phyloP scores from a whole-genome alignment of 805 yeast genomes.

The Candida anglica region DNA sequence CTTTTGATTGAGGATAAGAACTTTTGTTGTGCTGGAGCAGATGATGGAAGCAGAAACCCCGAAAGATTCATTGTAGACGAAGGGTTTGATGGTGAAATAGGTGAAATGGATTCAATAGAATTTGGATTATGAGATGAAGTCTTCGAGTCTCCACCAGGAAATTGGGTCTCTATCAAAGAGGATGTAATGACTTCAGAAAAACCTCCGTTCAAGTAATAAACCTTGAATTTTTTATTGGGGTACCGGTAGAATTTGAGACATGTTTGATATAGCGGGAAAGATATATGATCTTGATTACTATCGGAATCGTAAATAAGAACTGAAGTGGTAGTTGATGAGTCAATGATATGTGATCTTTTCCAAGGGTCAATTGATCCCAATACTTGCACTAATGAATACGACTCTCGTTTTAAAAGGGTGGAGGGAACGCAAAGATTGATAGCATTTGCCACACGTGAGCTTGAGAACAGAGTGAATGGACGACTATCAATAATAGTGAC shows the following conservation, averaged over 20 bases:
- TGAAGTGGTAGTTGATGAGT: background rate
- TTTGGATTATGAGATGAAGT: slow-evolving; percentile 8
- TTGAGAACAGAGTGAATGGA: slow-evolving; percentile 32
- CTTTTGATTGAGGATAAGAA: slow-evolving; percentile 34
- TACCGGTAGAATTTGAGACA: slow-evolving; percentile 22
- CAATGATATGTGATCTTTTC: background rate
- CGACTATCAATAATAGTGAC: slow-evolving; percentile 32
- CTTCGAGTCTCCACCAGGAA: background rate
- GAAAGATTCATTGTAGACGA: slow-evolving; percentile 15
- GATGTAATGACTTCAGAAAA: slow-evolving; percentile 8
- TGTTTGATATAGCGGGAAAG: slow-evolving; percentile 31
- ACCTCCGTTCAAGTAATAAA: slow-evolving; percentile 26
- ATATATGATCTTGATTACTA: slow-evolving; percentile 15
- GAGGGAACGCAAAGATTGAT: slow-evolving; percentile 42
- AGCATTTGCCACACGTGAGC: slow-evolving; percentile 25
- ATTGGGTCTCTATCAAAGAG: slow-evolving; percentile 4
- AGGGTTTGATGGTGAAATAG: slow-evolving; percentile 3
- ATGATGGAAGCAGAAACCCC: slow-evolving; percentile 41
- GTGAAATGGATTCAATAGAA: slow-evolving; percentile 6
- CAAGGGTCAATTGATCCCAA: slow-evolving; percentile 23
- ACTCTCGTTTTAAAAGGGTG: slow-evolving; percentile 37
- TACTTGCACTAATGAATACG: slow-evolving; percentile 28
- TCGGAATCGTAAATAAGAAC: slow-evolving; percentile 30
- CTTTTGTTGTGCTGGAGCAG: slow-evolving; percentile 31
- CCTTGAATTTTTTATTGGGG: slow-evolving; percentile 11